Base-by-base conservation (phyloP, 441 rosid species). In the Gossypium davidsonii region DNA sequence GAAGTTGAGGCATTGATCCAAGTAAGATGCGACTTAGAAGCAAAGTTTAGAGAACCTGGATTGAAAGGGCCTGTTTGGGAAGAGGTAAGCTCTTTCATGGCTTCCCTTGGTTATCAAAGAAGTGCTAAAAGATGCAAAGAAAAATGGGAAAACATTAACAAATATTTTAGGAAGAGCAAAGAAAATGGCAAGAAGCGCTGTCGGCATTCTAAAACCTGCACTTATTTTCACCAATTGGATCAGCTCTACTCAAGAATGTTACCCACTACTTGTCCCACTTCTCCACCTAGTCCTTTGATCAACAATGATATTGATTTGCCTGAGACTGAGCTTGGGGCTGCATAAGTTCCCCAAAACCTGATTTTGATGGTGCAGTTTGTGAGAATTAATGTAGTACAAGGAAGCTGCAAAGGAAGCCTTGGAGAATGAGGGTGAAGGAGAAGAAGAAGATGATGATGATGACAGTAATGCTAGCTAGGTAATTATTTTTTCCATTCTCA, bases 71-170 rank as follows among this genome's bases (percentile, higher is more conserved):
- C 53, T 49, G 17, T 85, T 14, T 85, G 88, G 84, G 88, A 82
- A 34, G 86, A 85, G 69, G 80, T 81, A 2, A 78, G 85, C 31
- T 62, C 74, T 55, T 60, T 64, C 55, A 83, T 85, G 85, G 73
- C 68, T 66, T 76, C 80, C 15, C 65, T 78, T 72, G 86, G 89
- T 4, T 85, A 81, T 39, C 77, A 74, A 55, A 79, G 85, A 69
- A 79, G 82, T 51, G 83, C 86, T 21, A 85, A 74, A 76, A 80
- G 84, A 31, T 83, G 86, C 70, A 85, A 85, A 73, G 85, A 85
- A 55, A 85, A 85, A 63, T 85, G 89, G 86, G 89, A 85, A 69
- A 85, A 85, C 68, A 83, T 83, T 31, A 85, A 81, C 77, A 85
- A 83, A 66, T 85, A 85, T 39, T 85, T 81, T 31, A 80, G 73